Base-by-base conservation (phyloP, 2,329 filamentous ascomycete species). In the Aspergillus neoniger region DNA sequence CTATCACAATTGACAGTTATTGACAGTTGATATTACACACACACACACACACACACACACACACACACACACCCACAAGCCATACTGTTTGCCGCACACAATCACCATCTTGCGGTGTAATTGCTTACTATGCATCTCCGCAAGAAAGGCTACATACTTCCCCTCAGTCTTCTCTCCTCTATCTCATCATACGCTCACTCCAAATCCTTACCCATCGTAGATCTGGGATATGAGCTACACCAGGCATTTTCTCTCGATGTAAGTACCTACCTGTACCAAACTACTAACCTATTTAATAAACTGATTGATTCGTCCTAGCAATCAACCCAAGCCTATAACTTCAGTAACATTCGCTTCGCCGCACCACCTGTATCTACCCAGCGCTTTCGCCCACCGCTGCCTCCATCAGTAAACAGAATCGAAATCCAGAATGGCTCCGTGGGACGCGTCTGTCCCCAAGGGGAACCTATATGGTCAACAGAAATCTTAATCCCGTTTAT, bases 291-390 rank as follows among this genome's bases (percentile, higher is more conserved):
- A 8, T 28, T 3, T 7, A 28, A 28, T 8, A 28, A 28, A 12
- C 2, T 14, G 12, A 30, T 30, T 30, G 9, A 28, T 28, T 32
- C 10, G 21, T 23, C 25, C 5, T 7, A 65, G 77, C 67, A 73
- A 60, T 72, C 78, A 0, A 71, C 70, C n/a, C 70, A 74, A 21
- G 75, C 80, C 63, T 85, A 84, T 71, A 83, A 81, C 62, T 86
- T 86, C 72, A 80, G 74, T 55, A 85, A 86, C 65, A 85, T 86
- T 62, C 79, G 83, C 47, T 86, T 82, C 69, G 84, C 82, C 5
- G 80, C 81, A 25, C 79, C 84, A 14, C 84, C 84, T 1, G 62
- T 82, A 2, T 83, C 81, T 9, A 67, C 83, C 14, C 69, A 84
- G 48, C 76, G 84, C 23, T 86, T 84, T 63, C 76, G 76, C 17